Conservation (phyloP, 148 eudicot species). For the Amaranthus cruentus region DNA sequence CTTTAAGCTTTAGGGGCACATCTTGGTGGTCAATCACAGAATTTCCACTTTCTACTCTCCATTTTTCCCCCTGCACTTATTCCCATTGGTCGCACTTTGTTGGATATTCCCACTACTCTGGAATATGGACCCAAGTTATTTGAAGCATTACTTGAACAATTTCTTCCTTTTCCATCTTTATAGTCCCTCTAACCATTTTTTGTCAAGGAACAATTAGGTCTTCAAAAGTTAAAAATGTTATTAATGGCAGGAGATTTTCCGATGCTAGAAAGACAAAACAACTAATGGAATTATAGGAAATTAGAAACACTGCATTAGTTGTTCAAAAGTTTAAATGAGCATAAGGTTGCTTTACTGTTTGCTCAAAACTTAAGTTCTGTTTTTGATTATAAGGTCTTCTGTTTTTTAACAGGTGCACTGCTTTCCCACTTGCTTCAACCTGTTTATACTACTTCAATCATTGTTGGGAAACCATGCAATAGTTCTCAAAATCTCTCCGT, state of each 20-base stretch:
- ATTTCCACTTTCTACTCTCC: no score
- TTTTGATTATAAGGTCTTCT: neutral
- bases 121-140: no score
- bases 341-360: neutral
- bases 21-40: no score
- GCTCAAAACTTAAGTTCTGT: neutral
- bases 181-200: no score
- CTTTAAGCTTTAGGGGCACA: no score
- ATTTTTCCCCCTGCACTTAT: no score
- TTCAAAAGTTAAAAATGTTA: neutral
- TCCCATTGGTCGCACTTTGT: no score
- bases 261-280: neutral
- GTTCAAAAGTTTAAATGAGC: neutral
- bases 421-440: conserved; percentile 78
- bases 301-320: neutral
- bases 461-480: conserved; percentile 49
- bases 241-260: neutral
- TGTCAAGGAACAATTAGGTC: neutral
- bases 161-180: no score
- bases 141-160: no score
- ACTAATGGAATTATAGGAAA: neutral
- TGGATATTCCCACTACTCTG: no score
- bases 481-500: conserved; percentile 28
- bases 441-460: conserved; percentile 69
- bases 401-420: conserved; percentile 55